Evolutionary conservation across 176 grass and related monocot genomes (phyloP), one percentile per base, ranked within the genome.

Genomic region (Carex parvula): DNA sequence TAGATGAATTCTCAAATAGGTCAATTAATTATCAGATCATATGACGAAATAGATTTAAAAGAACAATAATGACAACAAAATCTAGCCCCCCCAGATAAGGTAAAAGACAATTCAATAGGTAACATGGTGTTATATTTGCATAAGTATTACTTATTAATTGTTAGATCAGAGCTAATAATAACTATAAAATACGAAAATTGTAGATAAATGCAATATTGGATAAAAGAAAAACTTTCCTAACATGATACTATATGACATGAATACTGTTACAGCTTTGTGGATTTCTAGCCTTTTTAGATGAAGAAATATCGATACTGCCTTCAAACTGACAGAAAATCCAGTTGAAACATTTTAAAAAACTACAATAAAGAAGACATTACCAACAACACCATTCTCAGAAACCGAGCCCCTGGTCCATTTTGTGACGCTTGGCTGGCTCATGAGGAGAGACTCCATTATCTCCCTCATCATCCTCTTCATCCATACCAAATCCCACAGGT

Each of bases 311-410:
- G 24, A 33, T 44, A 16, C 29, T 33, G 30, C 60, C 50, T 56
- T 78, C 50, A 78, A 77, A 56, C 26, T 57, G 52, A 56, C 52
- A 78, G 44, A 74, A 76, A 78, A 33, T 77, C 6, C 48, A 32
- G 13, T 18, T 33, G 26, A 78, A 57, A 78, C 68, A 17, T 73
- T 81, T 48, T 53, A 64, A 32, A 69, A 65, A 0, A 83, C 60
- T 13, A 74, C 65, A 81, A 81, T 15, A 84, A 87, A 86, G 30
- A 88, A 92, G 86, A 70, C 67, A 95, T 99, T 99, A 99, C 96
- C 96, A 91, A 93, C 96, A 84, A 69, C 84, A 86, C 88, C 85
- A 30, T 41, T 50, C 0, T 57, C 42, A 83, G 76, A 52, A n/a
- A 77, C 46, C 53, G 86, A 85, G 85, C 41, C 44, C 85, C 69